Evolutionary conservation across 495 filamentous ascomycete genomes (phyloP), one percentile per base, ranked within the genome.

Genomic region (Daldinia loculata): DNA sequence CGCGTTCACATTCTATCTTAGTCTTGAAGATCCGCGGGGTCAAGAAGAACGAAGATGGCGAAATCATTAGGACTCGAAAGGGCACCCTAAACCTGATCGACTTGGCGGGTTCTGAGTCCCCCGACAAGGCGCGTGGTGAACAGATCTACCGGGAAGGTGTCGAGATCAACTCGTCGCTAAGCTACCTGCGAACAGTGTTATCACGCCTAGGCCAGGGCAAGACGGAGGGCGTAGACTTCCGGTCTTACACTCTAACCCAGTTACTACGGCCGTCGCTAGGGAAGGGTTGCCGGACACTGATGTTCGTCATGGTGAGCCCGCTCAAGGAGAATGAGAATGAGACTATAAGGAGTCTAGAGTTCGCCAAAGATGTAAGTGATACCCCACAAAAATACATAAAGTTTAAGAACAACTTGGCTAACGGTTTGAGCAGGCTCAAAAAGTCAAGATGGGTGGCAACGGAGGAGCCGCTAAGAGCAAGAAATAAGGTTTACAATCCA

Each of bases 271-370:
- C 94, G 67, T 97, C 93, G 2, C 86, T 99, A 0, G 94, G 95
- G 15, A 96, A 96, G 36, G 97, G 97, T 76, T 93, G 91, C 62
- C 96, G 97, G 81, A 98, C 96, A 4, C 91, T 99, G 67, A 99
- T 98, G 95, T 97, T 99, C 73, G 93, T 98, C 79, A 98, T 98
- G 93, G 91, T 96, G 69, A 94, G 91, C 76, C 95, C 95, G 30
- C 81, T 98, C 57, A 90, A 96, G 84, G 92, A 91, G 3, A 96
- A 98, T 83, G 82, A 98, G 60, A 89, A 88, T 60, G 96, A 99
- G 84, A 98, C 94, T 14, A 87, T 98, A 79, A 96, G 95, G 29
- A 97, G 93, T 80, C 85, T 99, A 77, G 91, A 96, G 76, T 99
- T 99, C 82, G 95, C 96, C 15, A 95, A 92, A 11, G 98, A 98